A percentile compares a stretch with the other conserved stretches of the same genome.
phyloP scores from a whole-genome alignment of 2,329 filamentous ascomycete genomes.

The Trichophyton equinum region DNA sequence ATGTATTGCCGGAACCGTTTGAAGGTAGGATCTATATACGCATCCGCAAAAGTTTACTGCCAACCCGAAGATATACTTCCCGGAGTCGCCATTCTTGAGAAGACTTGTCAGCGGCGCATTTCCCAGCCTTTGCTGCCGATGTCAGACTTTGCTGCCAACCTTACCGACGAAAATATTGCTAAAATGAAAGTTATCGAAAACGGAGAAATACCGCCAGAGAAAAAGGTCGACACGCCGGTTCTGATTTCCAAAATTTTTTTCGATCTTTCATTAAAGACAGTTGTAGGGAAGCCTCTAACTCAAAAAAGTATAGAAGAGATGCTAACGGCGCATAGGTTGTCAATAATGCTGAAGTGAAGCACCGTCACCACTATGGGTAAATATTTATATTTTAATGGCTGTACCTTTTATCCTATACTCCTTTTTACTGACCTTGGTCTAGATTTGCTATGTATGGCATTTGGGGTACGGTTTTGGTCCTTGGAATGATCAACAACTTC shows the following conservation, averaged over 20 bases:
- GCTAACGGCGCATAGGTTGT: not conserved
- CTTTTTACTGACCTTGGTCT: not conserved
- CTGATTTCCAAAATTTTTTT: constrained; percentile 8
- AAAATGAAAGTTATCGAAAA: constrained; percentile 5
- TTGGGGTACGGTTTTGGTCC: constrained; percentile 7
- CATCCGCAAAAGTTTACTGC: constrained; percentile 6
- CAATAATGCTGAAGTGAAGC: constrained; percentile 24
- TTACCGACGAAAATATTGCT: constrained; percentile 7
- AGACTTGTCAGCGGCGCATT: constrained; percentile 2
- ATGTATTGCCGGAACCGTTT: not conserved
- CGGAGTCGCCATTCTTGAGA: constrained; percentile 5
- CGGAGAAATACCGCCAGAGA: constrained; percentile 3
- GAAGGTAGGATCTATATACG: constrained; percentile 6
- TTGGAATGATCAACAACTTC: constrained; percentile 6
- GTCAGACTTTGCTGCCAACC: constrained; percentile 3
- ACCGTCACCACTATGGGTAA: constrained; percentile 29
- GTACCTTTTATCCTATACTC: not conserved
- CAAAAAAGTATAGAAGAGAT: not conserved
- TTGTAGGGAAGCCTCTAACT: not conserved
- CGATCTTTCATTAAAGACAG: constrained; percentile 8
- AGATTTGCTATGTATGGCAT: constrained; percentile 8
- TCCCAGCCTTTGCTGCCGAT: constrained; percentile 5
- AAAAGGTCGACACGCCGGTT: not conserved
- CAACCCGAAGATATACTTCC: not conserved
- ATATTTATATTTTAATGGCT: constrained; percentile 7